Evolutionary conservation across 345 rosid species (phyloP).

Genomic region (Gossypium bickii): DNA sequence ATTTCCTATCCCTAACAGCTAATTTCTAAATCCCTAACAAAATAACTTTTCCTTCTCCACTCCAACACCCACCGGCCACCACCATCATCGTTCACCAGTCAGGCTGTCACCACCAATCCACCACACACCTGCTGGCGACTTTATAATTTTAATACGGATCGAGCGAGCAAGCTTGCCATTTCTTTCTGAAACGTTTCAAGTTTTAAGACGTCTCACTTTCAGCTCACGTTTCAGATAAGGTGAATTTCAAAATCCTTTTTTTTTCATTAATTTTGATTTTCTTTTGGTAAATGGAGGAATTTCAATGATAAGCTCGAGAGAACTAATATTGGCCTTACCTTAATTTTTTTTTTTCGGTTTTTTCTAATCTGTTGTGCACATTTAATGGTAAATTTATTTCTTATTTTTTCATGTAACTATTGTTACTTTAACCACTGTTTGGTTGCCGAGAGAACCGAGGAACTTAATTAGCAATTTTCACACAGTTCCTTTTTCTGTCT

Average conservation of each 20-base stretch:
- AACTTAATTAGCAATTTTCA: neutral
- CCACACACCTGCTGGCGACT: no score
- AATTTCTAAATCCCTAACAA: no score
- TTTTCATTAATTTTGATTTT: neutral
- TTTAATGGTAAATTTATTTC: neutral
- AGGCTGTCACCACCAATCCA: no score
- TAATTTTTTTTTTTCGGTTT: neutral
- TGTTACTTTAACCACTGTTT: slow-evolving; percentile 7
- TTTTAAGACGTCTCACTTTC: neutral
- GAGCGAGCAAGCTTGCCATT: neutral
- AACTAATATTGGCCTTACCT: neutral
- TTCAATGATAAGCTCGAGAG: neutral
- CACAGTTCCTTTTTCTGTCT: slow-evolving; percentile 1
- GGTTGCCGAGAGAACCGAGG: slow-evolving; percentile 1
- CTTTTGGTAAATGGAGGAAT: neutral
- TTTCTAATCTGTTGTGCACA: neutral
- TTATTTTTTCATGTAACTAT: neutral
- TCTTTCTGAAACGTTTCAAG: neutral
- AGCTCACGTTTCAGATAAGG: neutral
- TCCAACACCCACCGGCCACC: no score
- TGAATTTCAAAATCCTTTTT: neutral
- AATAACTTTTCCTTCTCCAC: no score
- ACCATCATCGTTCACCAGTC: no score
- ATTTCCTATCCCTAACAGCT: no score
- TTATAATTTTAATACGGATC: neutral